Evolutionary conservation across 2,329 filamentous ascomycete species (phyloP).

Genomic region (Colletotrichum musicola): DNA sequence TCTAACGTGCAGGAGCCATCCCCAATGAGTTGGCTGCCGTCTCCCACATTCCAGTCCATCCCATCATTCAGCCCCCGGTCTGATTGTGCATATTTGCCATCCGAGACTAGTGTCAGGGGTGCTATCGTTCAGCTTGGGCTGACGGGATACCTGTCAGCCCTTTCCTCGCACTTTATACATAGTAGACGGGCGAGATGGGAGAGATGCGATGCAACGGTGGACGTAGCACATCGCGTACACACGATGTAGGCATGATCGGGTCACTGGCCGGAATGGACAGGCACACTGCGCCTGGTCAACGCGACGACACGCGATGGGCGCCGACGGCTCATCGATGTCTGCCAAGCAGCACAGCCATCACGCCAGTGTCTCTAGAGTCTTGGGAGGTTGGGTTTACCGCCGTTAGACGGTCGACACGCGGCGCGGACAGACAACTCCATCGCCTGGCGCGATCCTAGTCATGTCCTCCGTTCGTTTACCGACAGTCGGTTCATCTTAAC

Average conservation of each 20-base stretch:
- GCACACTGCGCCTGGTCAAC: background rate
- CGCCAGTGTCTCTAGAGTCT: background rate
- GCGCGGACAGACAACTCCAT: background rate
- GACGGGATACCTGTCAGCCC: constrained; percentile 6
- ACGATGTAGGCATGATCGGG: background rate
- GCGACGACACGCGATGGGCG: background rate
- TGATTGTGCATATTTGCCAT: background rate
- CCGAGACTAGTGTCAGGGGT: background rate
- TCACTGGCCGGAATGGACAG: background rate
- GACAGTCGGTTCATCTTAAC: constrained; percentile 22
- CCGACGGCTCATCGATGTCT: background rate
- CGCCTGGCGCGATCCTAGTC: background rate
- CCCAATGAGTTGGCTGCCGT: constrained; percentile 11
- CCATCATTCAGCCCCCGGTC: background rate
- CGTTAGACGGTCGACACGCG: background rate
- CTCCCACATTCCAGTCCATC: constrained; percentile 22
- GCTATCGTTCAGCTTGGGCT: background rate
- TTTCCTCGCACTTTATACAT: background rate
- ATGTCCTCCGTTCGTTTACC: background rate
- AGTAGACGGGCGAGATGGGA: background rate
- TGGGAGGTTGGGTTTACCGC: background rate
- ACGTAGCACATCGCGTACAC: background rate
- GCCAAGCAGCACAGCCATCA: constrained; percentile 24
- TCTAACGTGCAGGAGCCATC: constrained; percentile 22
- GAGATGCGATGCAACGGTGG: constrained; percentile 3